These are phyloP conservation scores for Takashimella tepidaria DNA, from an alignment of 1,284 basidiomycete genomes.

Conservation along the genomic window DNA sequence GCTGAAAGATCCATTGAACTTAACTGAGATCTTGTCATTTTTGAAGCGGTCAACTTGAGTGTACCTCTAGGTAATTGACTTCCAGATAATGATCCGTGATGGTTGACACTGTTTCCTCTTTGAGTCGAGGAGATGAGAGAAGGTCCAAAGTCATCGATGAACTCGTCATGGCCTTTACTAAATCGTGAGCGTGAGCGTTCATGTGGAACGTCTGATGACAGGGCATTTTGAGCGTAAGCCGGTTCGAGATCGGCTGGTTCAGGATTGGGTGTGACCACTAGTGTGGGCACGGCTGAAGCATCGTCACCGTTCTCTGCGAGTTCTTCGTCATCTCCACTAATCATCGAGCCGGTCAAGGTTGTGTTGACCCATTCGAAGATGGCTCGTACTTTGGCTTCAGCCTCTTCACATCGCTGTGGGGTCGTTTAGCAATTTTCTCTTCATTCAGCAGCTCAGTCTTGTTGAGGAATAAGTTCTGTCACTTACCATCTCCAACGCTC, in stretches of 20 bases:
- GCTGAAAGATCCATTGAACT: slow-evolving; percentile 30
- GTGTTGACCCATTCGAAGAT: slow-evolving; percentile 42
- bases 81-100: slow-evolving; percentile 1
- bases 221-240: not conserved
- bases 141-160: slow-evolving; percentile 21
- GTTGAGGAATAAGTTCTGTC: not conserved
- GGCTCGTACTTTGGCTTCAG: slow-evolving; percentile 36
- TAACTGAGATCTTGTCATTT: slow-evolving; percentile 30
- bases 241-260: not conserved
- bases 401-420: slow-evolving; percentile 29
- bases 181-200: slow-evolving; percentile 1
- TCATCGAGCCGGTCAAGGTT: slow-evolving; percentile 16
- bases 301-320: not conserved
- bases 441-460: no score
- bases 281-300: slow-evolving; percentile 7
- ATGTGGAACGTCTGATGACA: slow-evolving; percentile 3
- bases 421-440: no score
- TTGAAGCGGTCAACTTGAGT: slow-evolving; percentile 21
- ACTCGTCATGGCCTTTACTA: no score
- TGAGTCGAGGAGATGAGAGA: not conserved
- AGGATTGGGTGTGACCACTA: slow-evolving; percentile 9
- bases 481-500: slow-evolving; percentile 26
- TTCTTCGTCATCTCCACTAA: not conserved
- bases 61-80: slow-evolving; percentile 6
- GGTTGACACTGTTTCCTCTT: slow-evolving; percentile 2